A percentile compares a stretch with the other conserved stretches of the same genome.
Conservation (phyloP, 148 eudicot genomes). For the Vaccinium darrowii region DNA sequence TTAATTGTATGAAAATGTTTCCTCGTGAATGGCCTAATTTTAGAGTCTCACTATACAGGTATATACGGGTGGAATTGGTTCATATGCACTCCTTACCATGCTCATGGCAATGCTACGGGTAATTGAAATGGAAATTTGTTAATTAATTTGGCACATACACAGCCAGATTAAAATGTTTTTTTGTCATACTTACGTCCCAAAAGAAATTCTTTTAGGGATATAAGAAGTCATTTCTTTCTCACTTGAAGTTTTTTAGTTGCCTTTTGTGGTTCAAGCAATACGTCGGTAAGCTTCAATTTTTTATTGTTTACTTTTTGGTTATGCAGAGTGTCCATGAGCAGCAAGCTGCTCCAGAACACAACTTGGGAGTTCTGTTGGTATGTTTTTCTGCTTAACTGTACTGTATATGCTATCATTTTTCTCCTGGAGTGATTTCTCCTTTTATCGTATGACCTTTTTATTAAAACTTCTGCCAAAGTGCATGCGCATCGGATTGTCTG, state of each 20-base stretch:
- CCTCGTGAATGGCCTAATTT: constrained; percentile 11
- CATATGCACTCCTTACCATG: constrained; percentile 93
- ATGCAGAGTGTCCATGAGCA: constrained; percentile 55
- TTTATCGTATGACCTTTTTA: neutral
- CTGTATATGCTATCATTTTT: constrained; percentile 2
- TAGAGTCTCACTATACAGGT: constrained; percentile 42
- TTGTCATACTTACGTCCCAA: neutral
- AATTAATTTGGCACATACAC: neutral
- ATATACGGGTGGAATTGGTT: constrained; percentile 92
- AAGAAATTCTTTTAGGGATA: neutral
- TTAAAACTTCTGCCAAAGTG: constrained; percentile 1
- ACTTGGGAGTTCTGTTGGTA: constrained; percentile 89
- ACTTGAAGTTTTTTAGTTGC: neutral
- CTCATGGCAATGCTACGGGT: constrained; percentile 94
- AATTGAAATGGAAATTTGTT: constrained; percentile 21
- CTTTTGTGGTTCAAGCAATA: neutral
- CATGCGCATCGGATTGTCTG: neutral
- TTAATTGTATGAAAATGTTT: neutral
- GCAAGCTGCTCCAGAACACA: constrained; percentile 64
- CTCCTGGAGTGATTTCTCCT: constrained; percentile 4
- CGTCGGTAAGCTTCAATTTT: neutral
- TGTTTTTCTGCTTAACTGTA: constrained; percentile 15
- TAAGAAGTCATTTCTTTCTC: neutral
- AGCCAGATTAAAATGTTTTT: neutral
- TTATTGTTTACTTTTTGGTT: constrained; percentile 8